Evolutionary conservation across 768 basidiomycete species (phyloP).

Genomic region (Mycena vulgaris): DNA sequence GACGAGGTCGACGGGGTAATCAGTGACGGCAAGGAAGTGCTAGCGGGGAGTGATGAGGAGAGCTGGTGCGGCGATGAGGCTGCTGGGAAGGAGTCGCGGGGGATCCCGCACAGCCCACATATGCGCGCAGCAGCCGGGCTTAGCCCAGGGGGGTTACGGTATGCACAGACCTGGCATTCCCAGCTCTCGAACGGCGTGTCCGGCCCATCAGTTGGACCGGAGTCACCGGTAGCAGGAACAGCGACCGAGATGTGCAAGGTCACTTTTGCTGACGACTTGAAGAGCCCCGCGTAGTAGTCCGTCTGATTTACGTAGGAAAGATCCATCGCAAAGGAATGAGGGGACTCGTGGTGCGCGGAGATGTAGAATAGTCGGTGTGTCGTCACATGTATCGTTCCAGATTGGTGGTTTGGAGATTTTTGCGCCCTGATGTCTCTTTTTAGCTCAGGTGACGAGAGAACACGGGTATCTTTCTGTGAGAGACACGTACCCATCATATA

Average conservation of each 20-base stretch:
- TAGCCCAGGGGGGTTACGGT: conserved; percentile 83
- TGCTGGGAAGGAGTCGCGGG: conserved; percentile 59
- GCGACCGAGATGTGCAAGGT: conserved; percentile 75
- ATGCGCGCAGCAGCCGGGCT: conserved; percentile 78
- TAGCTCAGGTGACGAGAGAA: conserved; percentile 11
- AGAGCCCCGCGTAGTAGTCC: conserved; percentile 91
- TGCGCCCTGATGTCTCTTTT: conserved; percentile 63
- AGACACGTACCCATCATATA: conserved; percentile 89
- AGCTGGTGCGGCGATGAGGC: conserved; percentile 46
- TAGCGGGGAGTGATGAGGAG: conserved; percentile 55
- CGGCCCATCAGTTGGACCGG: conserved; percentile 42
- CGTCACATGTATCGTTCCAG: conserved; percentile 80
- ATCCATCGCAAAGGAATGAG: conserved; percentile 77
- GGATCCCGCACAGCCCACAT: conserved; percentile 89
- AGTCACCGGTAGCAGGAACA: conserved; percentile 42
- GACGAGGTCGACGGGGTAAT: conserved; percentile 56
- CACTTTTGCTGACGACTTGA: conserved; percentile 91
- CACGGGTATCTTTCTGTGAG: conserved; percentile 23
- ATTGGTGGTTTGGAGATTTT: conserved; percentile 86
- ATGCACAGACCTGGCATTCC: conserved; percentile 93
- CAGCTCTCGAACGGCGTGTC: conserved; percentile 69
- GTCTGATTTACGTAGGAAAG: conserved; percentile 80
- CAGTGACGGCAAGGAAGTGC: conserved; percentile 50
- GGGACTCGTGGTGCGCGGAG: conserved; percentile 62
- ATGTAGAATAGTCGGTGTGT: conserved; percentile 91